Conservation (phyloP, 2,329 filamentous ascomycete species). For the Orbilia quercus region DNA sequence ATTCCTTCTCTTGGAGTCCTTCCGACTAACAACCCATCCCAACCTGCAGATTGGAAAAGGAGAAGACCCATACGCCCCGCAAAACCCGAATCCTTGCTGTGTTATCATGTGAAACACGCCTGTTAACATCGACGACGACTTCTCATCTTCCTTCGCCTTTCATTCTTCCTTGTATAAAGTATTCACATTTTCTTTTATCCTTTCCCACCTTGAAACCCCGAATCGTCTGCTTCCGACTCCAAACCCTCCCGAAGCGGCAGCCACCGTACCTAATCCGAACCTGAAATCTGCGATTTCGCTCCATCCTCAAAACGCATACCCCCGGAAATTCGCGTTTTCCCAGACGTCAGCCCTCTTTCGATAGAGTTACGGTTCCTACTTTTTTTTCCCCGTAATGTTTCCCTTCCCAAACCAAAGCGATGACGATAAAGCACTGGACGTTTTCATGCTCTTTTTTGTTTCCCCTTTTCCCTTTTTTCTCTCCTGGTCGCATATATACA, state of each 20-base stretch:
- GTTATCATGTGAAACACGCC: conserved; percentile 79
- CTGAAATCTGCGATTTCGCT: conserved; percentile 34
- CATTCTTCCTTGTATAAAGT: conserved; percentile 54
- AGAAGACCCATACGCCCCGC: conserved; percentile 98
- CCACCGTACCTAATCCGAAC: conserved; percentile 15
- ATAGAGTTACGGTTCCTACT: conserved; percentile 36
- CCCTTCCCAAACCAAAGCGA: conserved; percentile 34
- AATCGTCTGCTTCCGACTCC: conserved; percentile 23
- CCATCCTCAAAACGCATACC: conserved; percentile 12
- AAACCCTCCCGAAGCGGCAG: conserved; percentile 24
- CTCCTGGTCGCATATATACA: conserved; percentile 34
- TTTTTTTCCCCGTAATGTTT: conserved; percentile 48
- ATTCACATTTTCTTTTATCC: conserved; percentile 8
- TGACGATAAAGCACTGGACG: conserved; percentile 51
- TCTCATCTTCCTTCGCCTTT: conserved; percentile 32
- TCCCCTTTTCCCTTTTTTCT: conserved; percentile 23
- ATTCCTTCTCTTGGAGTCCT: conserved; percentile 14
- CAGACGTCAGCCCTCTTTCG: conserved; percentile 5
- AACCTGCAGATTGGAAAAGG: conserved; percentile 77
- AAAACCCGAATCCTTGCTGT: conserved; percentile 93
- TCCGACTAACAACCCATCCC: conserved; percentile 46
- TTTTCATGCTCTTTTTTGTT: conserved; percentile 45
- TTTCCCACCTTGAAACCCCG: conserved; percentile 13
- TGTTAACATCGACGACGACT: conserved; percentile 42
- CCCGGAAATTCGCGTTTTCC: conserved; percentile 17